phyloP scores from a whole-genome alignment of 352 stramenopile species.

The Paralagenidium karlingii region DNA sequence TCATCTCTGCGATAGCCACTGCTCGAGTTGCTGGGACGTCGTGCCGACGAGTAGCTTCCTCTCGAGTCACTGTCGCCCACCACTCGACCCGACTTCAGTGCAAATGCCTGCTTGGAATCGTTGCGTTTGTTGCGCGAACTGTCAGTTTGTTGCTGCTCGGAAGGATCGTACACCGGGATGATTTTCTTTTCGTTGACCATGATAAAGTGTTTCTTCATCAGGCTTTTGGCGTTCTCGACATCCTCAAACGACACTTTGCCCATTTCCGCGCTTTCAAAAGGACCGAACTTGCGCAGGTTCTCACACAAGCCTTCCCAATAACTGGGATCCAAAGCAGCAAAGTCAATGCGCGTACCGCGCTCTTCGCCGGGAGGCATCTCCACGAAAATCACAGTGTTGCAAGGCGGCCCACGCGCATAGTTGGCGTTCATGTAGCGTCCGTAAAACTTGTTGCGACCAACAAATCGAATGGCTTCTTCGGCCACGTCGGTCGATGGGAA shows the following conservation, averaged over 20 bases:
- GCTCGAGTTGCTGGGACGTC: too few species aligned
- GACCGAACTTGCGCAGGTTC: constrained; percentile 28
- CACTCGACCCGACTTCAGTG: constrained; percentile 37
- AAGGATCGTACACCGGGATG: constrained; percentile 51
- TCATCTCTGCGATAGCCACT: too few species aligned
- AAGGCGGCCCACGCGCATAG: constrained; percentile 55
- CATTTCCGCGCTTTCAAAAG: constrained; percentile 18
- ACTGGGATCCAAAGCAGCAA: constrained; percentile 17
- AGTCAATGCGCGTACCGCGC: constrained; percentile 27
- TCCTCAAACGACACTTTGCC: constrained; percentile 42
- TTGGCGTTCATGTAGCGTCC: constrained; percentile 33
- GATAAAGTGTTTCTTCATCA: constrained; percentile 32
- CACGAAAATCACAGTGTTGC: constrained; percentile 51
- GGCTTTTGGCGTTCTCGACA: constrained; percentile 39
- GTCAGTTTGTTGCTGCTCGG: constrained; percentile 45
- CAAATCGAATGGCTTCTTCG: constrained; percentile 33
- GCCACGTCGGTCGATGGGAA: constrained; percentile 35
- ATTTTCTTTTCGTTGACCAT: constrained; percentile 34
- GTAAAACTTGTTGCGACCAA: constrained; percentile 20
- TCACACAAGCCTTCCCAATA: constrained; percentile 37
- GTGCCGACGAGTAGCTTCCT: too few species aligned
- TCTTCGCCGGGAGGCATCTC: constrained; percentile 12
- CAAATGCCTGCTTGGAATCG: constrained; percentile 24
- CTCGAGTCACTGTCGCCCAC: constrained; percentile 2
- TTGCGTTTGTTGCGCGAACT: constrained; percentile 15